Evolutionary conservation across 2,329 filamentous ascomycete genomes (phyloP).

Genomic region (Fusarium vanettenii): DNA sequence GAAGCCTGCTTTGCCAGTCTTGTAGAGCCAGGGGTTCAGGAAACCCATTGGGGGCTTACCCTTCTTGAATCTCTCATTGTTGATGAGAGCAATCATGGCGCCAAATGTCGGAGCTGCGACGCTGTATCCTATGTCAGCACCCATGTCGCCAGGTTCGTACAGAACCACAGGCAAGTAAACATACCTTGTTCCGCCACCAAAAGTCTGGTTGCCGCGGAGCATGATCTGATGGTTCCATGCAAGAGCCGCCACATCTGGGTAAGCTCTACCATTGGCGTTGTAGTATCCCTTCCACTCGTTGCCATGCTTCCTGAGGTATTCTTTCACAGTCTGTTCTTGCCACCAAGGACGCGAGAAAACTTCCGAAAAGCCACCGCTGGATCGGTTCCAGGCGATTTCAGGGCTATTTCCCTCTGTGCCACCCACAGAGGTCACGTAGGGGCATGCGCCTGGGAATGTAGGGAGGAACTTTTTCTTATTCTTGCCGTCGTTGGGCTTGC

Average conservation of each 20-base stretch:
- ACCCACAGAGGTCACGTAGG: slow-evolving; percentile 72
- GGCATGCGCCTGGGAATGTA: slow-evolving; percentile 57
- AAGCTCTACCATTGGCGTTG: slow-evolving; percentile 63
- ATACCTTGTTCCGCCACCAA: slow-evolving; percentile 50
- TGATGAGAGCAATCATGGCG: slow-evolving; percentile 71
- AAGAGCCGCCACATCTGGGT: slow-evolving; percentile 73
- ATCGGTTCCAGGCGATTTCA: slow-evolving; percentile 65
- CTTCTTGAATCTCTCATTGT: slow-evolving; percentile 68
- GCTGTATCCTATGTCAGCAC: slow-evolving; percentile 38
- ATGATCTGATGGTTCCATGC: slow-evolving; percentile 48
- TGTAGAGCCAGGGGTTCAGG: slow-evolving; percentile 71
- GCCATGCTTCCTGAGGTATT: slow-evolving; percentile 57
- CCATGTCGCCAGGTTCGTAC: background rate
- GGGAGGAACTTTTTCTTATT: slow-evolving; percentile 50
- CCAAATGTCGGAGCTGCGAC: slow-evolving; percentile 73
- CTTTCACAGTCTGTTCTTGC: slow-evolving; percentile 58
- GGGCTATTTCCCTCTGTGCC: slow-evolving; percentile 64
- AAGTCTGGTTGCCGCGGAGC: slow-evolving; percentile 41
- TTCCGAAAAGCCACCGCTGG: slow-evolving; percentile 63
- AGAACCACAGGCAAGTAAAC: background rate
- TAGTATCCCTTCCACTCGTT: slow-evolving; percentile 61
- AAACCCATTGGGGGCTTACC: slow-evolving; percentile 67
- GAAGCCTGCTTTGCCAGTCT: slow-evolving; percentile 45
- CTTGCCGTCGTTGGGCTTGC: slow-evolving; percentile 52
- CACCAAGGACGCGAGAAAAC: slow-evolving; percentile 57